Percentiles rank a stretch among this genome's conserved stretches.
Conservation (phyloP, 1,284 basidiomycete species). For the Ustilago hordei region DNA sequence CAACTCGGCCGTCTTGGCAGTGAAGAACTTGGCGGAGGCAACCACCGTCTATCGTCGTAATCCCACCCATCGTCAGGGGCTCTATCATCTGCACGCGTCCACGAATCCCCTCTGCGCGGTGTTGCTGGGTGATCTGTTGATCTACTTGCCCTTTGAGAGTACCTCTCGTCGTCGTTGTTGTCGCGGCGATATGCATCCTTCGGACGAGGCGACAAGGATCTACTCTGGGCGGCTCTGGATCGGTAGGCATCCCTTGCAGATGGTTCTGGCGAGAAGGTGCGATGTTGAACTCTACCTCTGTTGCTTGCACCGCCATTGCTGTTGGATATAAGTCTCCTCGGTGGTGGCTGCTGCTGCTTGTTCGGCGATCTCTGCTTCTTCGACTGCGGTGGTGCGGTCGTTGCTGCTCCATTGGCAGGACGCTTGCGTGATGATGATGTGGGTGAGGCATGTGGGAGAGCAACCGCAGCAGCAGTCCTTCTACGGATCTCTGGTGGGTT, state of each 20-base stretch:
- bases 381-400: neutral
- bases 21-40: neutral
- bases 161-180: neutral
- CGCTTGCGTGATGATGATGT: conserved; percentile 11
- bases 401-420: conserved; percentile 8
- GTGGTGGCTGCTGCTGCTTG: conserved; percentile 7
- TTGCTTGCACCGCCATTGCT: neutral
- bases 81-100: conserved; percentile 14
- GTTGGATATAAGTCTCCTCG: neutral
- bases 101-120: conserved; percentile 16
- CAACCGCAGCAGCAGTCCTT: neutral
- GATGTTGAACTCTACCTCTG: neutral
- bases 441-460: neutral
- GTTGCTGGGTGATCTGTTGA: conserved; percentile 16
- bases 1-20: conserved; percentile 22
- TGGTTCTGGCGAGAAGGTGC: neutral
- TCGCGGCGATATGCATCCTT: neutral
- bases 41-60: neutral
- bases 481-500: conserved; percentile 33
- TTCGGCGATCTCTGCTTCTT: conserved; percentile 17
- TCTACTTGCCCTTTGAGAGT: neutral
- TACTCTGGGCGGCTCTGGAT: neutral
- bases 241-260: neutral
- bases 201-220: conserved; percentile 20
- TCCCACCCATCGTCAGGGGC: neutral